Evolutionary conservation across 1,284 basidiomycete genomes (phyloP), one percentile per base, ranked within the genome.

Genomic region (Rhodotorula sp.): DNA sequence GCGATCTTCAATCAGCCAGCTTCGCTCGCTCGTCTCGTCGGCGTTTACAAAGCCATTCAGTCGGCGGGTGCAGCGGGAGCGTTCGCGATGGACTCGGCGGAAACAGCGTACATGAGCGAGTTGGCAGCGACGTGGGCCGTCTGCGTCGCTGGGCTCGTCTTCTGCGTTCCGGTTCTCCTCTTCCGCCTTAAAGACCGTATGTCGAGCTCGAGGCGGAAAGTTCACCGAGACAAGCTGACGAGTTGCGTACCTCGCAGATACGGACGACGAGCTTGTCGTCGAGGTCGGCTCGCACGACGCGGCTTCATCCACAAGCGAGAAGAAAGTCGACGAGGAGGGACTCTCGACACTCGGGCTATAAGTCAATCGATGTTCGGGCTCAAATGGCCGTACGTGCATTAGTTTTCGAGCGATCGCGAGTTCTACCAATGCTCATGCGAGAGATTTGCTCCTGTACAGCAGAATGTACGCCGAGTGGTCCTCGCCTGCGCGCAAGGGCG

Each of bases 401-500:
- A 17, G 13, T 44, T 39, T 6, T 44, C 13, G 13, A 44, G 39
- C 11, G 39, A 44, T 44, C 19, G 39, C 39, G 19, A 13, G 39
- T 44, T 44, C 39, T 44, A 44, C 39, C 39, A 17, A 44, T 44
- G 39, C 39, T 44, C 39, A 78, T 39, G 74, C 72, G 30, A 78
- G 61, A 20, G 61, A 47, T 59, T 78, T 77, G 32, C 68, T 64
- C 84, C 84, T 86, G 81, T 94, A 95, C 75, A 94, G 81, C 74
- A 95, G 80, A 73, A 94, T 89, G 80, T 94, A 94, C 47, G 92
- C 92, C 46, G 88, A 86, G 57, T 89, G 89, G 79, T 93, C 84
- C 80, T 83, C 81, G 74, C 88, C 72, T 73, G 68, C 34, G 6
- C 2, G 27, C 7, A 15, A 32, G 20, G 32, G 32, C 13, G 24